phyloP scores from a whole-genome alignment of 306 rosid species.

The Canavalia ensiformis region DNA sequence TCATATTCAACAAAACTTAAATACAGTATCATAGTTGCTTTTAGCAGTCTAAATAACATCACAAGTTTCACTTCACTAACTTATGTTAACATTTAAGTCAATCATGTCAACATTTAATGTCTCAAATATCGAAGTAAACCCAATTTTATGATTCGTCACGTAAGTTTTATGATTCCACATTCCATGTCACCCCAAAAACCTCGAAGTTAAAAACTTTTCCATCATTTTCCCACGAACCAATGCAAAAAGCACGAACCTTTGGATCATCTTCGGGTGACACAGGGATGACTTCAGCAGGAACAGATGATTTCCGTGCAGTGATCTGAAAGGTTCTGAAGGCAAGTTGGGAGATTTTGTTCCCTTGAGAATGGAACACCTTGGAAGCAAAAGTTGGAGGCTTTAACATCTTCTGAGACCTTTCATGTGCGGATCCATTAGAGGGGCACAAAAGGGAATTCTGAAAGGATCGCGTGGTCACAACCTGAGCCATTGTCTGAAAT shows the following conservation, averaged over 20 bases:
- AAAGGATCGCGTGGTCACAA: conserved; percentile 77
- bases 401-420: conserved; percentile 54
- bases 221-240: conserved; percentile 18
- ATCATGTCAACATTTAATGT: too few relatives aligned
- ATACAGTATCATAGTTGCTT: too few relatives aligned
- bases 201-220: background rate
- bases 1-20: background rate
- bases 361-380: conserved; percentile 42
- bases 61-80: too few relatives aligned
- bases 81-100: too few relatives aligned
- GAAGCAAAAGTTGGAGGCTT: conserved; percentile 62
- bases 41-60: too few relatives aligned
- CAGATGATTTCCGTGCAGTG: conserved; percentile 66
- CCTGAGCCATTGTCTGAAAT: conserved; percentile 72
- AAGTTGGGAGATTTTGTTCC: conserved; percentile 49
- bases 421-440: conserved; percentile 65
- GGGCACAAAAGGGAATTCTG: conserved; percentile 65
- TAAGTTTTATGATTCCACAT: too few relatives aligned
- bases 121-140: too few relatives aligned
- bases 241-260: conserved; percentile 59
- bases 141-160: too few relatives aligned
- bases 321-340: conserved; percentile 47
- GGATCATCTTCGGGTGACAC: conserved; percentile 78
- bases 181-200: conserved; percentile 28
- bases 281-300: conserved; percentile 71